These are phyloP conservation scores for Penicillium sp. DNA, from an alignment of 2,329 filamentous ascomycete genomes.

Conservation along the genomic window DNA sequence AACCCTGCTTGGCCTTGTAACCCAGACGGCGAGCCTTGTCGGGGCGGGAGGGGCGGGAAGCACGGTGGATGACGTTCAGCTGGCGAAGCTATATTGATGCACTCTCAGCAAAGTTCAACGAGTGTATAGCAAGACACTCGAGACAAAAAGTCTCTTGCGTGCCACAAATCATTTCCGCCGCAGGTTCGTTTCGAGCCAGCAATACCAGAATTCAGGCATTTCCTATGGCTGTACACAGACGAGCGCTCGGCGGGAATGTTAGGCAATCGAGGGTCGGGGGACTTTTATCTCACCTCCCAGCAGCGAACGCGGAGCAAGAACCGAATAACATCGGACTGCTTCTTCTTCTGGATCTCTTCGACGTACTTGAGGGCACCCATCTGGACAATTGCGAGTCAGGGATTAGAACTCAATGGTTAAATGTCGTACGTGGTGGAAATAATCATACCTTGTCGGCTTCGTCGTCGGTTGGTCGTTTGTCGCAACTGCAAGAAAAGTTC, in stretches of 20 bases:
- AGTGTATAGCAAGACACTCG: conserved; percentile 83
- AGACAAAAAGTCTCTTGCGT: conserved; percentile 35
- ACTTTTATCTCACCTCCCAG: conserved; percentile 77
- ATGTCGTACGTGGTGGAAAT: neutral
- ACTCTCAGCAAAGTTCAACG: conserved; percentile 99
- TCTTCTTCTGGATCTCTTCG: conserved; percentile 99
- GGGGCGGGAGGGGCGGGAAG: conserved; percentile 94
- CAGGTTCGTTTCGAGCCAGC: conserved; percentile 33
- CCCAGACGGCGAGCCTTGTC: conserved; percentile 99
- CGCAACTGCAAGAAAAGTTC: conserved; percentile 37
- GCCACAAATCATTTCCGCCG: conserved; percentile 49
- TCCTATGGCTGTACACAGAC: conserved; percentile 36
- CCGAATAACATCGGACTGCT: conserved; percentile 99
- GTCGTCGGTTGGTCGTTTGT: conserved; percentile 46
- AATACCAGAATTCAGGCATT: conserved; percentile 30
- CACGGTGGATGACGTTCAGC: conserved; percentile 99
- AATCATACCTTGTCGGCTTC: conserved; percentile 46
- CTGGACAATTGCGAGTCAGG: conserved; percentile 45
- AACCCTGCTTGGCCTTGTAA: conserved; percentile 99
- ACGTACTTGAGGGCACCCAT: conserved; percentile 99
- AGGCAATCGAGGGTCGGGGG: conserved; percentile 36
- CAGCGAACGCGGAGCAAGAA: conserved; percentile 99
- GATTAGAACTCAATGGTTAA: conserved; percentile 8
- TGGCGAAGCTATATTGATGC: conserved; percentile 99
- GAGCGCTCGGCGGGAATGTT: conserved; percentile 39